Evolutionary conservation across 2,329 filamentous ascomycete genomes (phyloP), one percentile per base, ranked within the genome.

Genomic region (Fulvia fulva): DNA sequence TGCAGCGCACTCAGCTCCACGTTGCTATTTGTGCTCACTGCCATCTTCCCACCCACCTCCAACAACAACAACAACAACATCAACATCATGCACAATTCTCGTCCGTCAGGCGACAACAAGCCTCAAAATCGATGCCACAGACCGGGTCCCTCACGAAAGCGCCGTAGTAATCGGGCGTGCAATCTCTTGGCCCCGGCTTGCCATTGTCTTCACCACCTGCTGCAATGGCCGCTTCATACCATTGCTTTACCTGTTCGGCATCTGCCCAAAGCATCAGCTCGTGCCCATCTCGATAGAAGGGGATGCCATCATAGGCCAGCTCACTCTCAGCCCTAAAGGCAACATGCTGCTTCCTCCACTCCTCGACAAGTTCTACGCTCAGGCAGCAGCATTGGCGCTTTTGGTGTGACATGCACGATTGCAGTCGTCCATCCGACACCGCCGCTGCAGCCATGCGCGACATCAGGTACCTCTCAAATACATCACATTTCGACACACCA

Each of bases 161-260:
- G 1, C 51, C 58, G 53, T 61, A 61, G 23, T 61, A 61, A n/a
- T 52, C 58, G 32, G 55, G 51, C n/a, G 54, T 51, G 21, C 58
- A 61, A 30, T 58, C 30, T 34, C 58, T 51, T 22, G 47, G 51
- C n/a, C 58, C 58, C 1, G 58, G 58, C 7, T 45, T 51, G 30
- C 58, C 58, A 46, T 61, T 61, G n/a, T 61, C 58, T 51, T 58
- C 54, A 12, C 58, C 58, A 1, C 58, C 58, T 0, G 58, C 58
- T 28, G 52, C 55, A 14, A 61, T 47, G 2, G 58, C 58, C 11
- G 51, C 56, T 34, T 53, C 55, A 34, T 61, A 49, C 43, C 56
- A 61, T 23, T 45, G 34, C 19, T 61, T 51, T 8, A 61, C 55
- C 11, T 58, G 51, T 4, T 57, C 56, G 28, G 49, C 50, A 37